Base-by-base conservation (phyloP, 2,329 filamentous ascomycete genomes). In the Penicillium corylophilum region DNA sequence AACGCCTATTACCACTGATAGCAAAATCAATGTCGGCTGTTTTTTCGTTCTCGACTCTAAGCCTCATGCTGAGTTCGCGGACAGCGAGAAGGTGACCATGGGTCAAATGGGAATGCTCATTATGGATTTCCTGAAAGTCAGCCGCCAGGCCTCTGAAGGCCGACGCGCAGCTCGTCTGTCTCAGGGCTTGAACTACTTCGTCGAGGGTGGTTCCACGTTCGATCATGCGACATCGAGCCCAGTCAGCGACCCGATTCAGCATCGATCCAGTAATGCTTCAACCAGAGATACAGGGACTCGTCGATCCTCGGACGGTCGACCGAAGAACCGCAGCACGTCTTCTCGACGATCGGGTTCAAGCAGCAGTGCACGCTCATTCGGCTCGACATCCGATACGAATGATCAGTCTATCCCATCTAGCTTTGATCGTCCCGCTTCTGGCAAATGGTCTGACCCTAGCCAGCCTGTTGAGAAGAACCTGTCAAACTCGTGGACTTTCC, bases 41-140 rank as follows among this genome's bases (percentile, higher is more conserved):
- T 83, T 83, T 50, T 79, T 80, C 49, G 77, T 86, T 1, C 73
- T 84, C 1, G 84, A 86, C 58, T 78, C 82, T 23, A 73, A 75
- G 22, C 77, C 81, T 0, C 78, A 80, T 24, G 42, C 60, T 33
- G 79, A 78, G 0, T 62, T 87, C 12, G 63, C 59, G 1, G 44
- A 61, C 4, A 31, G 24, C 2, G 64, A 70, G 41, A 67, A 64
- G 50, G 71, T 75, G n/a, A 84, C 82, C 46, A 72, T 88, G 66
- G 75, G 78, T 36, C 81, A 82, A 38, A 77, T 86, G 68, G 73
- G 78, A 0, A 70, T 72, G 16, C 79, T 81, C 2, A 74, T 84
- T 5, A 83, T 84, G 72, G 78, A 83, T 29, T 83, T 86, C 50
- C 66, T 88, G 5, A 82, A 85, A 46, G 65, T 71, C 6, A 67